Base-by-base conservation (phyloP, 2,329 filamentous ascomycete genomes). In the Thielaviopsis musarum region DNA sequence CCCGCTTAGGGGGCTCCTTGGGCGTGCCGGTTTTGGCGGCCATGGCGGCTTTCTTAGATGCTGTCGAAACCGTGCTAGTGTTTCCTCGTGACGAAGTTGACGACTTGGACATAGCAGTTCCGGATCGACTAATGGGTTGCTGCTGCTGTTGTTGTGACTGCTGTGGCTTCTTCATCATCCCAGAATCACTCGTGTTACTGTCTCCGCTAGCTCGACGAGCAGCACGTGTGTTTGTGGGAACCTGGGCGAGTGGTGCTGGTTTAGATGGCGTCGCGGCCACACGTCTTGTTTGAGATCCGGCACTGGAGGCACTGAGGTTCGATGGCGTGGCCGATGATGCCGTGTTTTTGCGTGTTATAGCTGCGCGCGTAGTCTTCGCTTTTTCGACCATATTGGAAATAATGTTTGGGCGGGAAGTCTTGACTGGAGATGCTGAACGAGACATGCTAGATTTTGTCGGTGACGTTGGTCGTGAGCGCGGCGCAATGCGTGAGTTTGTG, bases 401-500 rank as follows among this genome's bases (percentile, higher is more conserved):
- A 51, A 80, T 68, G 38, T 62, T 62, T 28, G 57, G 56, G 21
- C 60, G 60, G 1, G 63, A 71, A 2, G 71, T 72, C 66, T 87
- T 87, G n/a, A 80, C 66, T 1, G 84, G 82, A 24, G 84, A 85
- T 17, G 76, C 73, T 17, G 59, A 38, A 13, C 51, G 59, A 19
- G 59, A 61, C 26, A 28, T 55, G 3, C 58, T 59, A 5, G 52
- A 41, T 41, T 12, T 74, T 69, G 24, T 60, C 51, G 60, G 62
- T 30, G 60, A 61, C 19, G 45, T 52, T 28, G 57, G 62, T 55
- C 51, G 60, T 24, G 30, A 57, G 15, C 61, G 57, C n/a, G 80
- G 80, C 22, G 80, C 73, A 17, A 86, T 77, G 57, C 87, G 82
- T 5, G 87, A 86, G 67, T 95, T 95, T 61, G 85, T 84, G 0